phyloP scores from a whole-genome alignment of 345 rosid genomes.

The Aurinia saxatilis region DNA sequence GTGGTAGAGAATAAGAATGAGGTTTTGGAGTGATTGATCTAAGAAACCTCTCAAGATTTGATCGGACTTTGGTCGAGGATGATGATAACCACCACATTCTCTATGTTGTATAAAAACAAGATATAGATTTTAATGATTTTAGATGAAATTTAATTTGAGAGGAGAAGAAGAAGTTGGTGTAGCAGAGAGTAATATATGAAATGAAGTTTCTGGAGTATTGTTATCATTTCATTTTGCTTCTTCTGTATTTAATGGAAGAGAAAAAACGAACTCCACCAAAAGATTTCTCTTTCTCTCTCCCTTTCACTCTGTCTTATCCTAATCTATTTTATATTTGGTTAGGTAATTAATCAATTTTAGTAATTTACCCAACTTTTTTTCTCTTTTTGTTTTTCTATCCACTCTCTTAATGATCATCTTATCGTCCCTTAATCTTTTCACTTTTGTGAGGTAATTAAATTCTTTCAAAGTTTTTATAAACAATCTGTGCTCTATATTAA shows the following conservation, averaged over 20 bases:
- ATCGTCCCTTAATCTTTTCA: not conserved
- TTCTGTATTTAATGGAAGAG: constrained; percentile 5
- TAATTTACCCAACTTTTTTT: not conserved
- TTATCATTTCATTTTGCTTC: too few species aligned
- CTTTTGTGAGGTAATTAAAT: not conserved
- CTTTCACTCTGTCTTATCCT: not conserved
- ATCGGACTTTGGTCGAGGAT: constrained; percentile 4
- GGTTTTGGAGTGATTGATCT: constrained; percentile 44
- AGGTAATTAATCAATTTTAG: not conserved
- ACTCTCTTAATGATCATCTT: not conserved
- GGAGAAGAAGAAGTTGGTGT: not conserved
- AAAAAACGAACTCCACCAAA: constrained; percentile 9
- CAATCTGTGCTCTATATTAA: too few species aligned
- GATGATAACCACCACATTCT: constrained; percentile 27
- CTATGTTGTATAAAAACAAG: too few species aligned
- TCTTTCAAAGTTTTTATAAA: not conserved
- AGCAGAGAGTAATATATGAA: not conserved
- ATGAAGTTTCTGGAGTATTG: constrained; percentile 3
- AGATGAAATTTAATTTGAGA: not conserved
- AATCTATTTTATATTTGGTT: not conserved
- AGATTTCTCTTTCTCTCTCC: not conserved
- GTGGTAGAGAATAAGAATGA: constrained; percentile 36
- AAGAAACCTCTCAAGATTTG: constrained; percentile 44
- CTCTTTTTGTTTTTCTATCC: not conserved
- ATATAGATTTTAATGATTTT: too few species aligned